These are phyloP conservation scores for Westerdykella sp. DNA, from an alignment of 2,329 filamentous ascomycete species.

Conservation along the genomic window DNA sequence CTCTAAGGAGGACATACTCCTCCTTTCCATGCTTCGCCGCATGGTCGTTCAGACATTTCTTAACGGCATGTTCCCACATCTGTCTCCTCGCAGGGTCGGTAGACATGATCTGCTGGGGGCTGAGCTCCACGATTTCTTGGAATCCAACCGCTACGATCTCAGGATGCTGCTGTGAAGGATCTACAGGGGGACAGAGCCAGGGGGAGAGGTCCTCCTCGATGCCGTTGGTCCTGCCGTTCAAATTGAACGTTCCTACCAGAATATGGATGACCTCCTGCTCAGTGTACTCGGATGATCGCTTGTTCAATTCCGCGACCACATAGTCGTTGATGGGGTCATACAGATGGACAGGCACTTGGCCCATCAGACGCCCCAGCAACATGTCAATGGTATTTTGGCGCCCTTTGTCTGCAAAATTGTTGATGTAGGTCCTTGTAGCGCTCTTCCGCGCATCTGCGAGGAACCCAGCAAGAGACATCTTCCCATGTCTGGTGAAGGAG, in stretches of 20 bases:
- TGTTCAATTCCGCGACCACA: constrained; percentile 69
- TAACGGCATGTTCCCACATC: constrained; percentile 79
- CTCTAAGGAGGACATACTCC: constrained; percentile 82
- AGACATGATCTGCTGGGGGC: constrained; percentile 98
- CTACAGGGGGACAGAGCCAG: constrained; percentile 72
- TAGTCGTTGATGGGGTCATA: constrained; percentile 94
- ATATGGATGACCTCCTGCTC: constrained; percentile 69
- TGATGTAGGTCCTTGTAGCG: constrained; percentile 89
- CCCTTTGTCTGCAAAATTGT: constrained; percentile 92
- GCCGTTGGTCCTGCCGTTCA: constrained; percentile 81
- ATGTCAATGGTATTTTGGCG: constrained; percentile 93
- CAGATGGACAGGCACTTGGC: constrained; percentile 75
- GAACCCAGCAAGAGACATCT: constrained; percentile 90
- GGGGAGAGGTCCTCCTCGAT: constrained; percentile 71
- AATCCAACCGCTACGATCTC: constrained; percentile 89
- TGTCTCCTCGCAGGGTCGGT: constrained; percentile 83
- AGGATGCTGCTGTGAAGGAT: constrained; percentile 56
- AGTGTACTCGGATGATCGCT: constrained; percentile 64
- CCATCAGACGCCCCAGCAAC: constrained; percentile 76
- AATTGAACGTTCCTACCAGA: constrained; percentile 85
- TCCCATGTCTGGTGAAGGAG: constrained; percentile 87
- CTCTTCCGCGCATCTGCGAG: constrained; percentile 95
- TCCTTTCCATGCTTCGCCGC: constrained; percentile 60
- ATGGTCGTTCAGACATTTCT: constrained; percentile 66
- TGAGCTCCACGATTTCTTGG: constrained; percentile 97